Conservation (phyloP, 2,329 filamentous ascomycete genomes). For the Xylaria sp. region DNA sequence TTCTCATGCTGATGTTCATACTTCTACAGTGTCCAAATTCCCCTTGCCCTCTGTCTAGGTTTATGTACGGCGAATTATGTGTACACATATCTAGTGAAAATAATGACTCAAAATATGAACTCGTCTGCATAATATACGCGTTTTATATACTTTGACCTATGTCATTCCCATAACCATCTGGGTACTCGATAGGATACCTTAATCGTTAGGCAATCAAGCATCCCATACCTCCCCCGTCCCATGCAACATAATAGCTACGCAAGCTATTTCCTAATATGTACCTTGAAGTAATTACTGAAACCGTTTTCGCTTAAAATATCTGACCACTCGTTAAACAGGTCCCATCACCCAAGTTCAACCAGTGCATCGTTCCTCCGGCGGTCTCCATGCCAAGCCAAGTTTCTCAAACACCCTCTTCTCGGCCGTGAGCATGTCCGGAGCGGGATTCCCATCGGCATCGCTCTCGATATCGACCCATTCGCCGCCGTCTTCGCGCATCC, state of each 20-base stretch:
- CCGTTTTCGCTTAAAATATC: not conserved
- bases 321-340: not conserved
- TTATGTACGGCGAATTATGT: too few relatives aligned
- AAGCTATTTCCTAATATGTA: too few relatives aligned
- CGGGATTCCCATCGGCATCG: slow-evolving; percentile 56
- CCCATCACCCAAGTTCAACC: slow-evolving; percentile 40
- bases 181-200: too few relatives aligned
- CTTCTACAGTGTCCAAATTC: not conserved
- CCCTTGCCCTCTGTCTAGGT: not conserved
- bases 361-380: slow-evolving; percentile 74
- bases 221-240: too few relatives aligned
- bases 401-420: slow-evolving; percentile 84
- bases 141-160: too few relatives aligned
- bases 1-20: not conserved
- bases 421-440: slow-evolving; percentile 74
- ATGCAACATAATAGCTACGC: too few relatives aligned
- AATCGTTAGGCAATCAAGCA: too few relatives aligned
- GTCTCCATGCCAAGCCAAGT: slow-evolving; percentile 73
- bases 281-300: too few relatives aligned
- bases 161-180: too few relatives aligned
- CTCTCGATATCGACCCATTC: slow-evolving; percentile 75
- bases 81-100: too few relatives aligned
- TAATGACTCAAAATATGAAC: too few relatives aligned
- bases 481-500: slow-evolving; percentile 72
- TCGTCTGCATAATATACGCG: too few relatives aligned